Conservation (phyloP, 2,329 filamentous ascomycete species). For the Pseudocercospora fijiensis region DNA sequence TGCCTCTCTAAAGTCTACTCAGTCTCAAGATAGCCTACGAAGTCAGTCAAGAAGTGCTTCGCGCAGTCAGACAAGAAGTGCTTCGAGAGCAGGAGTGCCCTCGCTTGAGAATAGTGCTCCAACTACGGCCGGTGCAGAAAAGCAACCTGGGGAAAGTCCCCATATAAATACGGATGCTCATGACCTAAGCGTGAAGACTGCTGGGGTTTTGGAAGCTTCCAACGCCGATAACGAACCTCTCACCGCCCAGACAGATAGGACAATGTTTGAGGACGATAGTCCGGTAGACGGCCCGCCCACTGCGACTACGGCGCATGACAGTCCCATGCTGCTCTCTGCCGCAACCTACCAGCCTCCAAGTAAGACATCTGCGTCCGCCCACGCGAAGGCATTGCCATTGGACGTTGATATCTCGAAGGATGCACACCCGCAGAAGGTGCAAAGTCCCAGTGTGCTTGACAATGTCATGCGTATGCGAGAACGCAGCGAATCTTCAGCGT, state of each 20-base stretch:
- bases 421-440: constrained; percentile 21
- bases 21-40: constrained; percentile 46
- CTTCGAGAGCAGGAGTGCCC: constrained; percentile 17
- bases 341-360: constrained; percentile 30
- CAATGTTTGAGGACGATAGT: constrained; percentile 57
- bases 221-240: constrained; percentile 31
- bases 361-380: constrained; percentile 11
- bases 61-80: constrained; percentile 19
- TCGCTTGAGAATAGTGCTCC: constrained; percentile 47
- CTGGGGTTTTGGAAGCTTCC: constrained; percentile 19
- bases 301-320: constrained; percentile 16
- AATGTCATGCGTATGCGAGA: constrained; percentile 39
- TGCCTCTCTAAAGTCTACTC: constrained; percentile 71
- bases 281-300: constrained; percentile 60
- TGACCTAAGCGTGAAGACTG: constrained; percentile 33
- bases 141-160: constrained; percentile 4
- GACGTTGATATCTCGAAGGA: constrained; percentile 18
- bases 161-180: constrained; percentile 9
- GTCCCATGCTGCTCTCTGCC: constrained; percentile 27
- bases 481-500: constrained; percentile 33
- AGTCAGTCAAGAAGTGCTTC: constrained; percentile 28
- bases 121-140: constrained; percentile 32
- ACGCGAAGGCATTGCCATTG: constrained; percentile 14
- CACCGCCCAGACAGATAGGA: constrained; percentile 40
- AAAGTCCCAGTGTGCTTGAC: constrained; percentile 33